A percentile compares a stretch with the other conserved stretches of the same genome.
Evolutionary conservation across 148 eudicot genomes (phyloP).

Genomic region (Linanthus parryae): DNA sequence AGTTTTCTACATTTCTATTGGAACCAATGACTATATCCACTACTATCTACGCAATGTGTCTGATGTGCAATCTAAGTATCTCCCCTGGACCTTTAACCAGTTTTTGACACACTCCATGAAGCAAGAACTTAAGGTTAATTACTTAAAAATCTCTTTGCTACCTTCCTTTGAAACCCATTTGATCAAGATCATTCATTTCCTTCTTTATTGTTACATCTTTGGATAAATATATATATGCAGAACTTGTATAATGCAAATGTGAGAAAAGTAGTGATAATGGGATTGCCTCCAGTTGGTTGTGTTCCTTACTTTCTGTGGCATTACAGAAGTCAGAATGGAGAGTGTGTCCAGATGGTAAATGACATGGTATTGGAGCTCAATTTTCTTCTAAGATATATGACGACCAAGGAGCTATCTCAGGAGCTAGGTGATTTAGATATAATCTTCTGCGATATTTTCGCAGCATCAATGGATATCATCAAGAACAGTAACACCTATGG

Average conservation of each 20-base stretch:
- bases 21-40: constrained; percentile 88
- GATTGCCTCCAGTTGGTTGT: constrained; percentile 90
- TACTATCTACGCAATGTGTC: constrained; percentile 84
- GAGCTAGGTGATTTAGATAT: constrained; percentile 48
- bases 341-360: constrained; percentile 66
- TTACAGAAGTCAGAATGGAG: constrained; percentile 55
- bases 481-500: constrained; percentile 52
- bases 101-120: constrained; percentile 55
- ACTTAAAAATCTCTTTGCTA: no score
- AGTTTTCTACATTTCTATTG: constrained; percentile 78
- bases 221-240: constrained; percentile 21
- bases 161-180: no score
- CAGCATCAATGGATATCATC: constrained; percentile 81
- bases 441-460: constrained; percentile 67
- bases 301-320: constrained; percentile 84
- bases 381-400: constrained; percentile 56
- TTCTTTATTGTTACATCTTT: neutral
- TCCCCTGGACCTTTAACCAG: constrained; percentile 77
- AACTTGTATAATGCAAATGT: constrained; percentile 54
- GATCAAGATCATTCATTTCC: neutral
- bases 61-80: constrained; percentile 58
- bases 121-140: constrained; percentile 68
- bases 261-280: constrained; percentile 79
- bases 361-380: constrained; percentile 85
- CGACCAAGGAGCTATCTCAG: constrained; percentile 54